Percentiles rank a stretch among this genome's conserved stretches.
Conservation (phyloP, 2,329 filamentous ascomycete genomes). For the Botryosphaeria dothidea region DNA sequence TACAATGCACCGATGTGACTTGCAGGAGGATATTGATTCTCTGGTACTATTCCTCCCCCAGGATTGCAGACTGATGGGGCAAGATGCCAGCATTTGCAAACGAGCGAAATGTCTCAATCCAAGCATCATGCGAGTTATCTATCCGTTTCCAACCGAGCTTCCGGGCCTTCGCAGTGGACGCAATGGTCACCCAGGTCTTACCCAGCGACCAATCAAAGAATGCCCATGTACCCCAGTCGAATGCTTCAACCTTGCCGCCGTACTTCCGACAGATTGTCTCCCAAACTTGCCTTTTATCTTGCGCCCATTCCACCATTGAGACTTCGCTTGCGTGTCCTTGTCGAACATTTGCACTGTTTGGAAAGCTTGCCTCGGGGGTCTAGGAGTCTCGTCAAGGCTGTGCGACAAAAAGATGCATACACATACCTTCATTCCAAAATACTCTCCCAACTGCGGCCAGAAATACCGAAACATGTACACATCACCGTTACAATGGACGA, state of each 20-base stretch:
- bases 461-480: conserved; percentile 41
- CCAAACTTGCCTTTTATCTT: neutral
- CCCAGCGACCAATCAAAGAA: neutral
- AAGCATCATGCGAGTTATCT: neutral
- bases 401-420: neutral
- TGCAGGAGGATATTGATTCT: neutral
- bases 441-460: conserved; percentile 43
- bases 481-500: conserved; percentile 46
- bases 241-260: neutral
- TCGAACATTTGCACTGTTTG: neutral
- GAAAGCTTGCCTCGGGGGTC: neutral
- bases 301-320: neutral
- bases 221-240: neutral
- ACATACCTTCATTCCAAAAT: conserved; percentile 33
- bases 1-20: neutral
- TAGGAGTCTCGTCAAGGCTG: neutral
- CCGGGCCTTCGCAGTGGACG: neutral
- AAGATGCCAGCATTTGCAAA: neutral
- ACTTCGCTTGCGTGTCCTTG: neutral
- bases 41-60: neutral
- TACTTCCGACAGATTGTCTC: neutral
- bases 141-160: neutral
- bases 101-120: neutral
- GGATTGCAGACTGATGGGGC: neutral
- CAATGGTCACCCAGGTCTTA: neutral